Evolutionary conservation across 257 asterid genomes (phyloP), one percentile per base, ranked within the genome.

Genomic region (Rauvolfia tetraphylla): DNA sequence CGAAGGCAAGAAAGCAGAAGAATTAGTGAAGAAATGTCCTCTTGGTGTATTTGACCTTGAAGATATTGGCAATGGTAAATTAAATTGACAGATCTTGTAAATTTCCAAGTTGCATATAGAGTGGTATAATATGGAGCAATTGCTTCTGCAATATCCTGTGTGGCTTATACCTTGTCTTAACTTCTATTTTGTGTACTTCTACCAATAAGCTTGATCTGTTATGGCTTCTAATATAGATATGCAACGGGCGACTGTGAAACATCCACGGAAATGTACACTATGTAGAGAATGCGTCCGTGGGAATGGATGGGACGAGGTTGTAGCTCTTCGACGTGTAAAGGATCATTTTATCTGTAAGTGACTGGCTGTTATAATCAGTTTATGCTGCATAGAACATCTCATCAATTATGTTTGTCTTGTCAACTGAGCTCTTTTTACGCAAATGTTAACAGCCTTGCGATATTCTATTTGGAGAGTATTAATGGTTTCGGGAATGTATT

Each of bases 281-380:
- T 95, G 98, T 74, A 88, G 99, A 79, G 96, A 95, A 89, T 92
- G 98, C 89, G 86, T 90, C 76, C 81, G 94, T 80, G 97, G 89
- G 54, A 93, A 83, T 79, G 96, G 78, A 59, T 95, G 99, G 99
- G 94, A 90, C 58, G 82, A 88, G 80, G 82, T 77, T 63, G 96
- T 91, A 36, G 80, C 90, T 22, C 81, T 95, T 75, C 86, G 90
- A 34, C 96, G 97, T 46, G 94, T 95, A 71, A 95, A 92, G 81
- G 89, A 95, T 82, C 98, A 95, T 85, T 95, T 95, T 86, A 90
- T 92, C 79, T 95, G 99, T 92, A 89, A 95, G 59, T 53, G 20
- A 74, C 34, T 56, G 68, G 29, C 67, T 79, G 38, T 15, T 44
- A 46, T 36, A 31, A 69, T 22, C 20, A 1, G 53, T n/a, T 0